phyloP scores from a whole-genome alignment of 345 rosid species.

The Lumnitzera racemosa region DNA sequence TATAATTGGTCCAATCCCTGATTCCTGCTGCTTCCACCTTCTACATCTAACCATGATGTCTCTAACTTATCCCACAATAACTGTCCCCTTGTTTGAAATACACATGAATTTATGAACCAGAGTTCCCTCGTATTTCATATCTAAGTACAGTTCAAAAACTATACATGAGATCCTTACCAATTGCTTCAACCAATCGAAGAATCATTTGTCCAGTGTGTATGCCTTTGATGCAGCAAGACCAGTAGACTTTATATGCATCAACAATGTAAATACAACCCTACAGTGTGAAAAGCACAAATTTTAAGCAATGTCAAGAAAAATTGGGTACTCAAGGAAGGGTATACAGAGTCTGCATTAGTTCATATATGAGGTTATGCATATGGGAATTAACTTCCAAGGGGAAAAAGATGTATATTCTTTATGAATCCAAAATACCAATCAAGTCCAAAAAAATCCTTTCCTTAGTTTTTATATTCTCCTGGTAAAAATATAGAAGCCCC shows the following conservation, averaged over 20 bases:
- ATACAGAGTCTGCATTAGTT: neutral
- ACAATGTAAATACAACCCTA: conserved; percentile 73
- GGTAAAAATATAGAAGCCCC: no score
- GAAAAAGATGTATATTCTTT: no score
- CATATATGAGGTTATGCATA: neutral
- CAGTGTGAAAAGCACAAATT: neutral
- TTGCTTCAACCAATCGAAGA: conserved; percentile 83
- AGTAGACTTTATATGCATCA: conserved; percentile 78
- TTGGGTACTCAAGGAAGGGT: neutral
- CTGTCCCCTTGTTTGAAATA: no score
- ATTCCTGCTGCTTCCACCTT: no score
- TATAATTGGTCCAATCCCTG: no score
- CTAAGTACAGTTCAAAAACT: neutral
- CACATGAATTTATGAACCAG: no score
- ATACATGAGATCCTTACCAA: conserved; percentile 35
- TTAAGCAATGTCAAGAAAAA: neutral
- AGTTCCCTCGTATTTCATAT: neutral
- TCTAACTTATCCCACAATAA: no score
- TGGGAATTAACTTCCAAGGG: no score
- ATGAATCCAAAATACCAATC: no score
- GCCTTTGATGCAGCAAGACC: conserved; percentile 77
- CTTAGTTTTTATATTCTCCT: no score
- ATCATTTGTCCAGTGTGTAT: conserved; percentile 86
- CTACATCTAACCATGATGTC: no score
- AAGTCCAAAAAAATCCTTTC: no score